Evolutionary conservation across 345 rosid species (phyloP).

Genomic region (Streptanthus diversifolius): DNA sequence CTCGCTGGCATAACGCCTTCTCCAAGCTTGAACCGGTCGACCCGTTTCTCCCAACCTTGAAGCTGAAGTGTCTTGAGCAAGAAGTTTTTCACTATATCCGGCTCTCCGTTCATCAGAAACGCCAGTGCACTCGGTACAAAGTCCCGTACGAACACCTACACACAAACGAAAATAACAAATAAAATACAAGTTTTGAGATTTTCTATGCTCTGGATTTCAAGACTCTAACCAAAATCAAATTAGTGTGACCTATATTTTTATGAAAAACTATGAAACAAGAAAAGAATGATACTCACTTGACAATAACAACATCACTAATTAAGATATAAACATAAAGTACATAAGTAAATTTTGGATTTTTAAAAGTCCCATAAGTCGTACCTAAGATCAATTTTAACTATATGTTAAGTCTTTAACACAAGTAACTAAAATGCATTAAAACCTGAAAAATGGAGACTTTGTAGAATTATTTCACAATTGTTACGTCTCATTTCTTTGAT

Average conservation of each 20-base stretch:
- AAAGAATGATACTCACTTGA: background rate
- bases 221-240: background rate
- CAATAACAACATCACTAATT: background rate
- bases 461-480: background rate
- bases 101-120: constrained; percentile 71
- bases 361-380: background rate
- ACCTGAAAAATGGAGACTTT: background rate
- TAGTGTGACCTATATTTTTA: background rate
- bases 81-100: constrained; percentile 73
- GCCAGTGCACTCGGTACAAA: constrained; percentile 83
- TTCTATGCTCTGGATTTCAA: background rate
- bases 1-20: constrained; percentile 86
- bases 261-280: background rate
- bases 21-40: constrained; percentile 74
- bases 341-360: background rate
- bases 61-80: constrained; percentile 65
- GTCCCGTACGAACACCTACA: constrained; percentile 71
- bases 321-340: background rate
- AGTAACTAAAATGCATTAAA: background rate
- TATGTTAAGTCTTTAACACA: background rate
- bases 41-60: constrained; percentile 74
- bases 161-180: background rate
- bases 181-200: background rate
- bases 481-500: background rate
- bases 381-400: background rate